Base-by-base conservation (phyloP, 306 rosid genomes). In the Datisca glomerata region DNA sequence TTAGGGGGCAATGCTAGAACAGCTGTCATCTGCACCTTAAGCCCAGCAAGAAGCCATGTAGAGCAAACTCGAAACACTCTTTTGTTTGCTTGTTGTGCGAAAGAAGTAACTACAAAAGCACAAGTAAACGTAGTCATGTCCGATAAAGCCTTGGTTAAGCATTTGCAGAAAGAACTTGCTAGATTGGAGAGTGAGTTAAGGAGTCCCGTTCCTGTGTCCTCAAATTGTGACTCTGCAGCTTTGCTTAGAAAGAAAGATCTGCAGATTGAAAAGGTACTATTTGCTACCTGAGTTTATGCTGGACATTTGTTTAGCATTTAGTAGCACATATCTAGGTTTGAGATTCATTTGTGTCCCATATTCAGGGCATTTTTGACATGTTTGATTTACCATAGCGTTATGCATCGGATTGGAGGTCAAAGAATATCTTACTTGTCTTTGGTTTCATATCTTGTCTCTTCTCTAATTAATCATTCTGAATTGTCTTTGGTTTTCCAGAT, bases 1-100 rank as follows among this genome's bases (percentile, higher is more conserved):
- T 62, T 91, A 57, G 96, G 96, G 59, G 98, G 98, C 49, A 91
- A 91, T 67, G 98, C 98, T 56, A 74, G 98, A 80, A 91, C 98
- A 59, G 98, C 98, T 56, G 69, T 91, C 66, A 65, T 91, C 59
- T 91, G 98, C 78, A 91, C 96, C 59, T 55, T 91, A 72, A 91
- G 98, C 77, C 94, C 98, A 3, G 86, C 98, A 35, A 67, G 98
- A 60, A 73, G 76, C 64, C 98, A 91, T 49, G 96, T 91, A 39
- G 98, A 91, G 57, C 98, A 91, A 60, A 91, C 98, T 21, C 75
- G 98, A 64, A 91, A 91, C 71, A 84, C 98, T 7, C 96, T 91
- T 71, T 72, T 91, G 63, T 91, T 91, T 70, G 98, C 98, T 32
- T 84, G 92, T 66, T 75, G 96, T 46, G 98, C 98, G 25, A 91